These are phyloP conservation scores for Coprinopsis cinerea DNA, from an alignment of 768 basidiomycete genomes.

Conservation along the genomic window DNA sequence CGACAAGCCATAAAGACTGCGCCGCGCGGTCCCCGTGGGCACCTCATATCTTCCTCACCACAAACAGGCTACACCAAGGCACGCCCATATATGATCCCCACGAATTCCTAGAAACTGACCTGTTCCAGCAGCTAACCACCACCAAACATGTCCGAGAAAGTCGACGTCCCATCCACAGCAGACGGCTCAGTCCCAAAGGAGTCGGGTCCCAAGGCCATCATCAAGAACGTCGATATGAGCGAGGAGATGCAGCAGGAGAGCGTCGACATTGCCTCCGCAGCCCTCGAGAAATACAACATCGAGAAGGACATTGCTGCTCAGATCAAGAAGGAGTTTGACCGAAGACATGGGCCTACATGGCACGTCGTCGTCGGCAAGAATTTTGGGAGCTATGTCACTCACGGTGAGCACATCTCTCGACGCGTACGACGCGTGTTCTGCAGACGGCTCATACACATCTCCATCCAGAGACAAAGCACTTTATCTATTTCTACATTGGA, in stretches of 20 bases:
- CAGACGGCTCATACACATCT: conserved; percentile 13
- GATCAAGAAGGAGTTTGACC: conserved; percentile 98
- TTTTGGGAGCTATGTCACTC: conserved; percentile 97
- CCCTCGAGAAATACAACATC: conserved; percentile 87
- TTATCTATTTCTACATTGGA: conserved; percentile 98
- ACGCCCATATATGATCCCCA: conserved; percentile 6
- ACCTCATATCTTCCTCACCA: background rate
- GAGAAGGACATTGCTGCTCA: conserved; percentile 98
- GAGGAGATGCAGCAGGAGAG: conserved; percentile 96
- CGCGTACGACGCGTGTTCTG: conserved; percentile 10
- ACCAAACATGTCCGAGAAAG: conserved; percentile 46
- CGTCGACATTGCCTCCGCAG: conserved; percentile 80
- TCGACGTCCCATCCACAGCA: conserved; percentile 55
- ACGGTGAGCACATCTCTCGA: conserved; percentile 56
- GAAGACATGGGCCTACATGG: conserved; percentile 90
- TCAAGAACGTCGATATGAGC: conserved; percentile 95
- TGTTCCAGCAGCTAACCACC: conserved; percentile 7
- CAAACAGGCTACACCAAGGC: conserved; percentile 18
- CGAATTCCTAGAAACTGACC: conserved; percentile 2
- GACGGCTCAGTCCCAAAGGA: conserved; percentile 36
- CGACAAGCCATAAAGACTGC: background rate
- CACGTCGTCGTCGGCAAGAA: conserved; percentile 99
- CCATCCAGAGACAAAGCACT: conserved; percentile 86
- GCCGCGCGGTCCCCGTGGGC: background rate
- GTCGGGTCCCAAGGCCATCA: conserved; percentile 66